These are phyloP conservation scores for Fusarium continuum DNA, from an alignment of 2,329 filamentous ascomycete species.

Conservation along the genomic window DNA sequence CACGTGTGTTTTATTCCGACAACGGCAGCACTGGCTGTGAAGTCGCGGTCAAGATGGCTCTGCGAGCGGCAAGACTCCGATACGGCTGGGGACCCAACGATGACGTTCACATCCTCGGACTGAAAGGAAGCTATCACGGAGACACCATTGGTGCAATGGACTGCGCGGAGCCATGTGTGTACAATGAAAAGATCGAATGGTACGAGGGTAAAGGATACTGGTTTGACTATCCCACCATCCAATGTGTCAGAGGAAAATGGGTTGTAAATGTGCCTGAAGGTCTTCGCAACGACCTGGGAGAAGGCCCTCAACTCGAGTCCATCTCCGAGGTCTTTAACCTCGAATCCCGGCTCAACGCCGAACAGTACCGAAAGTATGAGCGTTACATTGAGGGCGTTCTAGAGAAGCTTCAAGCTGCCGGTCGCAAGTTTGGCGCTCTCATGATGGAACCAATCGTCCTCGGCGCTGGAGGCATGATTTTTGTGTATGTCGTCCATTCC, in stretches of 20 bases:
- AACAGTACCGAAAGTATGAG: constrained; percentile 63
- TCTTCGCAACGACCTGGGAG: constrained; percentile 57
- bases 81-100: constrained; percentile 71
- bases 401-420: constrained; percentile 60
- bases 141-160: constrained; percentile 93
- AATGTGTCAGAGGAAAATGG: constrained; percentile 74
- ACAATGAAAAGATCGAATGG: constrained; percentile 87
- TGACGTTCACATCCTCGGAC: constrained; percentile 73
- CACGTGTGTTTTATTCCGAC: constrained; percentile 82
- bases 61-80: constrained; percentile 72
- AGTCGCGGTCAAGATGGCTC: constrained; percentile 85
- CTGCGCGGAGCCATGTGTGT: constrained; percentile 78
- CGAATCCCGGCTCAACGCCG: constrained; percentile 54
- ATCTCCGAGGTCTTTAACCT: constrained; percentile 70
- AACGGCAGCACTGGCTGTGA: constrained; percentile 86
- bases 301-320: constrained; percentile 55
- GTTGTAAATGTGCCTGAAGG: constrained; percentile 63
- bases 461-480: constrained; percentile 84
- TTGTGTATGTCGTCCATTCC: constrained; percentile 65
- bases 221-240: constrained; percentile 81
- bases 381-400: constrained; percentile 66
- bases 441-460: constrained; percentile 84
- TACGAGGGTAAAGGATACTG: constrained; percentile 81
- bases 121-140: constrained; percentile 85
- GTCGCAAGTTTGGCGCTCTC: constrained; percentile 76